phyloP scores from a whole-genome alignment of 2,329 filamentous ascomycete species.

The Paecilomyces niveus region DNA sequence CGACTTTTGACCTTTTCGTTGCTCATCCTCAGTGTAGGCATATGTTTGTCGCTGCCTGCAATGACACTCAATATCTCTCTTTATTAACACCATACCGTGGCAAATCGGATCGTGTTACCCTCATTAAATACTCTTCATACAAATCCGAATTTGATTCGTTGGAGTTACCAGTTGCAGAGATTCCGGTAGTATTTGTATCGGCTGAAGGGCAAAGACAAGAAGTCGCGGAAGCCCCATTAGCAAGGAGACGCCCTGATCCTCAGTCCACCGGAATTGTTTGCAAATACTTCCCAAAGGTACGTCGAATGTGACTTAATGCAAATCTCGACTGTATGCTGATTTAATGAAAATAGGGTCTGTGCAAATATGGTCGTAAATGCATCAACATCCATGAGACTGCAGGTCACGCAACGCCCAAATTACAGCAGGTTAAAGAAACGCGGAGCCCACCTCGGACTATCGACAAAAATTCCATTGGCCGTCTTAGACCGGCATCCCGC shows the following conservation, averaged over 20 bases:
- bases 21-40: conserved; percentile 57
- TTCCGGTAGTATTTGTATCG: conserved; percentile 47
- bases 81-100: conserved; percentile 49
- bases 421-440: conserved; percentile 14
- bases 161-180: conserved; percentile 44
- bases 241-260: not conserved
- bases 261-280: conserved; percentile 14
- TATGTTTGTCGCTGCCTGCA: conserved; percentile 58
- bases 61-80: conserved; percentile 53
- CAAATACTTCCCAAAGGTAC: conserved; percentile 28
- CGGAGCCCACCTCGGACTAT: conserved; percentile 9
- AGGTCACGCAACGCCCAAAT: conserved; percentile 11
- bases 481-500: not conserved
- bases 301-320: not conserved
- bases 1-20: conserved; percentile 42
- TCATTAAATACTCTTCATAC: conserved; percentile 47
- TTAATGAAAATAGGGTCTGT: conserved; percentile 19
- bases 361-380: conserved; percentile 24
- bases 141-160: conserved; percentile 49
- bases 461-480: not conserved
- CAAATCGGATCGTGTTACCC: conserved; percentile 46
- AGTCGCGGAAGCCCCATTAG: not conserved
- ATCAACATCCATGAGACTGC: conserved; percentile 23
- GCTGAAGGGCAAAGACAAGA: not conserved
- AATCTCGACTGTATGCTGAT: not conserved